Percentiles rank a stretch among this genome's conserved stretches.
Conservation (phyloP, 768 basidiomycete genomes). For the Mycena vulgaris region DNA sequence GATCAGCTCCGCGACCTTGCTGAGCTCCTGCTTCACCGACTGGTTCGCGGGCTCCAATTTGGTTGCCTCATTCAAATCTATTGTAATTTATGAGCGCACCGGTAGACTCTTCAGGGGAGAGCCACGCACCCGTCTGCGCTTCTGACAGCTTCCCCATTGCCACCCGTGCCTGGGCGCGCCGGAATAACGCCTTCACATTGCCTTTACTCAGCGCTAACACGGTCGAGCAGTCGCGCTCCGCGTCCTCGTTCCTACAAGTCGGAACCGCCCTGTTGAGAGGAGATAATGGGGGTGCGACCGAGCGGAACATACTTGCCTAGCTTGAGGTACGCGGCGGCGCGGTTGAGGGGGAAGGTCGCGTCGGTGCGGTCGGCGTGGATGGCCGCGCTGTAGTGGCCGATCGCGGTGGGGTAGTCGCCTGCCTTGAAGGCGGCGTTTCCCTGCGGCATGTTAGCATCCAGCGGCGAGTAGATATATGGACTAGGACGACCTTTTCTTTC, state of each 20-base stretch:
- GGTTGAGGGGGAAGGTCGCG: conserved; percentile 87
- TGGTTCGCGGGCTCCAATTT: conserved; percentile 76
- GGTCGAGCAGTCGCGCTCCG: conserved; percentile 83
- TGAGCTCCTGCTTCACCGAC: conserved; percentile 74
- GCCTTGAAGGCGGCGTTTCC: conserved; percentile 91
- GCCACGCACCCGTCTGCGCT: conserved; percentile 72
- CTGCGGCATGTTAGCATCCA: conserved; percentile 55
- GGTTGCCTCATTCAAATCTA: conserved; percentile 76
- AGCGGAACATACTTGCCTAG: conserved; percentile 87
- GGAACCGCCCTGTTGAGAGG: conserved; percentile 35
- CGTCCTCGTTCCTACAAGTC: conserved; percentile 78
- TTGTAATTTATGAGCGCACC: conserved; percentile 11
- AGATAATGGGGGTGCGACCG: conserved; percentile 6
- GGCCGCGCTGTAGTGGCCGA: conserved; percentile 91
- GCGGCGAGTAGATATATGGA: not conserved
- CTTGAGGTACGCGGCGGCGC: conserved; percentile 94
- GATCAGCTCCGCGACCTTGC: conserved; percentile 60
- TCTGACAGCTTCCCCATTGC: conserved; percentile 68
- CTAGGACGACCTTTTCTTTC: conserved; percentile 46
- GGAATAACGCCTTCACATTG: conserved; percentile 87
- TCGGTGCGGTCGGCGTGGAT: conserved; percentile 80
- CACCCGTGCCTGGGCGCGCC: conserved; percentile 81
- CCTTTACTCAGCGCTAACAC: conserved; percentile 68
- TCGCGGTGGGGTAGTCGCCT: conserved; percentile 81
- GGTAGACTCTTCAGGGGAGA: not conserved